phyloP scores from a whole-genome alignment of 306 rosid genomes.

The Hylodesmum podocarpum region DNA sequence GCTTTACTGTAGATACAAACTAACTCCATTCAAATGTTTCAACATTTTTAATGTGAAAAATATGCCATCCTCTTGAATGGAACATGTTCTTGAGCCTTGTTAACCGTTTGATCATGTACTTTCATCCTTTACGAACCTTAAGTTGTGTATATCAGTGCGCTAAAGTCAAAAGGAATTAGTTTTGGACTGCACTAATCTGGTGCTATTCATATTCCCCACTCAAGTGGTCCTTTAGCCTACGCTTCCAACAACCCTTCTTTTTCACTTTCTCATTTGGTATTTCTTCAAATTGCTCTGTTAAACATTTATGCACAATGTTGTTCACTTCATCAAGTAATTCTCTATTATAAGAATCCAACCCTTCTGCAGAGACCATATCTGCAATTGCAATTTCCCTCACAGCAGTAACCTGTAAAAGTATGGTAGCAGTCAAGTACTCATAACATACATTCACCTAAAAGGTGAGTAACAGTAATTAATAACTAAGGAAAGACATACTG shows the following conservation, averaged over 20 bases:
- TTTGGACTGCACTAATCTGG: slow-evolving; percentile 9
- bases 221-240: slow-evolving; percentile 48
- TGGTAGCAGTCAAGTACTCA: neutral
- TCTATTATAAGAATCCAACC: slow-evolving; percentile 61
- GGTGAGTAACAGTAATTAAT: neutral
- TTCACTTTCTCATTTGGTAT: slow-evolving; percentile 49
- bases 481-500: slow-evolving; percentile 42
- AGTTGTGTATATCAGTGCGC: neutral
- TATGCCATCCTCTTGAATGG: neutral
- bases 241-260: slow-evolving; percentile 57
- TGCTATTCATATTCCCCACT: slow-evolving; percentile 31
- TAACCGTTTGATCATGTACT: slow-evolving; percentile 8
- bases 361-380: slow-evolving; percentile 54
- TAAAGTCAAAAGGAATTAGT: slow-evolving; percentile 22
- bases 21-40: slow-evolving; percentile 22
- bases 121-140: slow-evolving; percentile 11
- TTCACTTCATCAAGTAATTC: slow-evolving; percentile 60
- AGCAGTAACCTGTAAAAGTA: slow-evolving; percentile 51
- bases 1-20: slow-evolving; percentile 17
- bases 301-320: slow-evolving; percentile 54
- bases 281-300: slow-evolving; percentile 62
- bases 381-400: slow-evolving; percentile 75
- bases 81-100: slow-evolving; percentile 10
- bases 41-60: neutral
- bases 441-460: slow-evolving; percentile 5